Evolutionary conservation across 352 stramenopile genomes (phyloP).

Genomic region (Phytophthora hibernalis): DNA sequence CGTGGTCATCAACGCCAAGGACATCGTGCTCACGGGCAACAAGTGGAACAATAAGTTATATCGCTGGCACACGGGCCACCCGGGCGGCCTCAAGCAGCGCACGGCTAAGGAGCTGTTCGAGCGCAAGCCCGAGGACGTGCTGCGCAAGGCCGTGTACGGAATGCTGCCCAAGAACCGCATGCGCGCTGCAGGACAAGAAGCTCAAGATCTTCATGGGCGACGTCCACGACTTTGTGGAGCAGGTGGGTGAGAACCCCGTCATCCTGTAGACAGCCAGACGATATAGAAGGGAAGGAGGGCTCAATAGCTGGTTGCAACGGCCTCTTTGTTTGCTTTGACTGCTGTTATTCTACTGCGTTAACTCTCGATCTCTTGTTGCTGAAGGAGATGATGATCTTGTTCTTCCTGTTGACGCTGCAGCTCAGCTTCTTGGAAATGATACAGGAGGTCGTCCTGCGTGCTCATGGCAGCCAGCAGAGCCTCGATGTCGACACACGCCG

Average conservation of each 20-base stretch:
- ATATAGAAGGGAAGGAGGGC: slow-evolving; percentile 35
- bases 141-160: slow-evolving; percentile 96
- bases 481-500: slow-evolving; percentile 45
- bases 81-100: slow-evolving; percentile 96
- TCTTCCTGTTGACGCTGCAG: slow-evolving; percentile 13
- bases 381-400: slow-evolving; percentile 11
- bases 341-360: slow-evolving; percentile 16
- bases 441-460: slow-evolving; percentile 34
- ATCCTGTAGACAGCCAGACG: slow-evolving; percentile 60
- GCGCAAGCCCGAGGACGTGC: slow-evolving; percentile 95
- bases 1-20: slow-evolving; percentile 96
- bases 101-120: slow-evolving; percentile 95
- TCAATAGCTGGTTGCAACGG: slow-evolving; percentile 20
- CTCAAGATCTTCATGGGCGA: slow-evolving; percentile 97
- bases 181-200: slow-evolving; percentile 94
- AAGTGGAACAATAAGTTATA: slow-evolving; percentile 99
- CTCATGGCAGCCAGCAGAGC: slow-evolving; percentile 46
- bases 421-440: slow-evolving; percentile 28
- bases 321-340: slow-evolving; percentile 11
- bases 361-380: slow-evolving; percentile 6
- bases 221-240: slow-evolving; percentile 91
- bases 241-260: slow-evolving; percentile 89
- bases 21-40: slow-evolving; percentile 96
- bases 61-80: slow-evolving; percentile 98
- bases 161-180: slow-evolving; percentile 99